Evolutionary conservation across 805 yeast species (phyloP).

Genomic region (Candida vartiovaarae): DNA sequence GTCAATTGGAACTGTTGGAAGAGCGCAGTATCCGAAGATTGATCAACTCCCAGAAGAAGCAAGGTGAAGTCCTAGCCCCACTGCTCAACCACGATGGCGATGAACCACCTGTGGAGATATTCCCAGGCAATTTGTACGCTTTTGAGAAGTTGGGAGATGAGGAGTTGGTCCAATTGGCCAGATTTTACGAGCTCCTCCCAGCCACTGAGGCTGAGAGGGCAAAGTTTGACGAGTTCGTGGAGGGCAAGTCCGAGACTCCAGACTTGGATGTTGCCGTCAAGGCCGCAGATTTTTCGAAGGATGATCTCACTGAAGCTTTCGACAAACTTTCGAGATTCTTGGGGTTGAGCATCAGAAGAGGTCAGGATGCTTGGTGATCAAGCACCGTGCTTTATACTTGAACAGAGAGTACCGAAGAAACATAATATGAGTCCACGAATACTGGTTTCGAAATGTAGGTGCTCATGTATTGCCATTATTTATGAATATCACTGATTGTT

Average conservation of each 20-base stretch:
- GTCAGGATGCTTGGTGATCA: slow-evolving; percentile 41
- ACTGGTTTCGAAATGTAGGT: neutral
- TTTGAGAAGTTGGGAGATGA: slow-evolving; percentile 41
- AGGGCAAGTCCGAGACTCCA: slow-evolving; percentile 41
- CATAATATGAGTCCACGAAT: no score
- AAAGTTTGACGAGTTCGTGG: slow-evolving; percentile 42
- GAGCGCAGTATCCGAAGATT: slow-evolving; percentile 69
- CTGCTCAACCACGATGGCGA: slow-evolving; percentile 78
- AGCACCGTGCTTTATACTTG: neutral
- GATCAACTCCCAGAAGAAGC: slow-evolving; percentile 47
- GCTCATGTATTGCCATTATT: neutral
- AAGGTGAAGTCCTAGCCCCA: slow-evolving; percentile 49
- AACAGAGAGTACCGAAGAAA: no score
- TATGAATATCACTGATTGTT: neutral
- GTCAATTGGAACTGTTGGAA: slow-evolving; percentile 74
- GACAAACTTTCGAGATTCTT: slow-evolving; percentile 62
- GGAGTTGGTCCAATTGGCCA: slow-evolving; percentile 46
- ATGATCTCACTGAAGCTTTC: slow-evolving; percentile 46
- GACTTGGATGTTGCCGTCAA: slow-evolving; percentile 19
- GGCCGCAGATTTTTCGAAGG: slow-evolving; percentile 30
- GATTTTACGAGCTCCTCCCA: slow-evolving; percentile 74
- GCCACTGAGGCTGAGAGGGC: slow-evolving; percentile 50
- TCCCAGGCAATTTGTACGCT: slow-evolving; percentile 53
- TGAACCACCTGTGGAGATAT: slow-evolving; percentile 42
- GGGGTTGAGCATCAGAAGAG: slow-evolving; percentile 54